Base-by-base conservation (phyloP, 129 eudicot species). In the Flaveria sonorensis region DNA sequence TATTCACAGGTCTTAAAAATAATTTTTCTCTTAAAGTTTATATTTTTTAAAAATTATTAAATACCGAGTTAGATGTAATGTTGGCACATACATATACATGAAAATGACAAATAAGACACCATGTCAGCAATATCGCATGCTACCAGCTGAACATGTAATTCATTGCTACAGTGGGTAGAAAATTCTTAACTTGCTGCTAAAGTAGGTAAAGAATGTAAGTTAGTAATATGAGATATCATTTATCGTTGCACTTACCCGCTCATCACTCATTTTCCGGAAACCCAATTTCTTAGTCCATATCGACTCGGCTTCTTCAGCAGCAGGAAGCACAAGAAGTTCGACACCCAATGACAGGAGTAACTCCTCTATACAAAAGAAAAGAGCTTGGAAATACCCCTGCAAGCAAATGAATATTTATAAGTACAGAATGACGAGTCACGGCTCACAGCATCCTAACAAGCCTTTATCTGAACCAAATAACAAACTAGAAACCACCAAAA, bases 271-370 rank as follows among this genome's bases (percentile, higher is more conserved):
- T 83, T 85, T 90, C 83, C 82, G 87, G 82, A 93, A 93, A 68
- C 98, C 97, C 76, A 93, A 79, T 74, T 86, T 93, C 42, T 88
- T 85, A 10, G 95, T 87, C 98, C 98, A 93, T 70, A 93, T 90
- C 6, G 92, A 81, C 81, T 93, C 90, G 42, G 98, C 97, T 51
- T 93, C 96, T 85, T 90, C 98, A 74, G 98, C 97, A 72, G 98
- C 98, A 82, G 98, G 98, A 71, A 93, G 95, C 68, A 93, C 98
- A 63, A 93, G 85, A 18, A 80, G 86, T 73, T 87, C 88, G 68
- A 93, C 96, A 76, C 82, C 87, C 92, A 93, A 68, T 21, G 95
- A 88, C 39, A 75, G 42, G 26, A 93, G 84, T 61, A 93, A 81
- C 77, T 78, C 78, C 90, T 93, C 98, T 10, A 93, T 90, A 79